Evolutionary conservation across 2,329 filamentous ascomycete species (phyloP), one percentile per base, ranked within the genome.

Genomic region (Fusarium temperatum): DNA sequence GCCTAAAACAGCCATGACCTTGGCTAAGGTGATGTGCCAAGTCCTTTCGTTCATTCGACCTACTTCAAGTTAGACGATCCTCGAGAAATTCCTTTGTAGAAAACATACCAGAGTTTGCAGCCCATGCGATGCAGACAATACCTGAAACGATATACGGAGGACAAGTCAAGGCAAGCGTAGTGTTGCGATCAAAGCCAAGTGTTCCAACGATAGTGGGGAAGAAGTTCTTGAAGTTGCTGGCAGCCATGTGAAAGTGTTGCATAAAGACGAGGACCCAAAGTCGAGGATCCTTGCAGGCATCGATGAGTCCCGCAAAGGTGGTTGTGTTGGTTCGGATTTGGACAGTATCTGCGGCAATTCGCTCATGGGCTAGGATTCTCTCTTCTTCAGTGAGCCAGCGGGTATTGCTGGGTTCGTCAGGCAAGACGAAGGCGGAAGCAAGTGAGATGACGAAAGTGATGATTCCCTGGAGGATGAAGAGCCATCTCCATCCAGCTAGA

Each of bases 151-250:
- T 77, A 73, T 85, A 88, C 0, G 87, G 87, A 0, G 87, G 87
- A 59, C 84, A 85, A 2, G 86, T 88, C 36, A 89, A 80, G 2
- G 86, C 81, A 0, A 89, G 81, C 0, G 87, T 87, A 44, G 87
- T 82, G 1, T 84, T 88, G 1, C 78, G 82, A 57, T 78, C 81
- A 76, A 86, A 88, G 0, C 84, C 84, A 4, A 88, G 83, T 3
- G 84, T 85, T 61, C 84, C 78, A 32, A 88, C 83, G 22, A 87
- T 84, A 3, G 72, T 78, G 2, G 78, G 78, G 17, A 79, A 71
- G 45, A 78, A 80, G 67, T 80, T 80, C 48, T 80, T 80, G 72
- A 80, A 80, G 2, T 77, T 77, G 20, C 78, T 78, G 4, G 78
- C 78, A 22, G 67, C 62, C 36, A 70, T 68, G 18, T 70, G 67